Conservation (phyloP, 805 yeast genomes). For the Myxozyma geophila region DNA sequence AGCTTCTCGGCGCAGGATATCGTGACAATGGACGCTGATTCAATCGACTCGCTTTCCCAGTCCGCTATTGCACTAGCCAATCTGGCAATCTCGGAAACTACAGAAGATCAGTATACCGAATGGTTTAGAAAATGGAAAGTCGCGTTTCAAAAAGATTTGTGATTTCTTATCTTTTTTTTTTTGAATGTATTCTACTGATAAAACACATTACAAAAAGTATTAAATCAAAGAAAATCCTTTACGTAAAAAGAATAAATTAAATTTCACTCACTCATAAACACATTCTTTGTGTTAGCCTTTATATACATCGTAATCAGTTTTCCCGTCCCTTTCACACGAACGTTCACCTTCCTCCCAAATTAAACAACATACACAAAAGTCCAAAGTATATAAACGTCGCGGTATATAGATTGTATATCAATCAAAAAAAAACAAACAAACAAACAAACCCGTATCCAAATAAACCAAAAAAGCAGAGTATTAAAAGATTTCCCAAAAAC, state of each 20-base stretch:
- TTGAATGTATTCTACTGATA: background rate
- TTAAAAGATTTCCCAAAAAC: background rate
- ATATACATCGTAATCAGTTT: background rate
- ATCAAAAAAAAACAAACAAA: background rate
- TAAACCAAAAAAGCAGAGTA: background rate
- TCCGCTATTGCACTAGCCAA: background rate
- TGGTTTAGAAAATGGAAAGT: constrained; percentile 26
- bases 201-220: background rate
- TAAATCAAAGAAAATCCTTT: background rate
- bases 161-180: no score
- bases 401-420: background rate
- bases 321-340: background rate
- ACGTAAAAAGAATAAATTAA: background rate
- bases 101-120: constrained; percentile 20
- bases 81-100: background rate
- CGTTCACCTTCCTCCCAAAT: background rate
- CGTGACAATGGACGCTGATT: background rate
- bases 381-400: background rate
- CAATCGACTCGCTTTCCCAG: background rate
- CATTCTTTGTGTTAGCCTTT: background rate
- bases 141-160: constrained; percentile 18
- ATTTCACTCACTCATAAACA: background rate
- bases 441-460: background rate
- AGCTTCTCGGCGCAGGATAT: background rate
- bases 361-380: no score